Evolutionary conservation across 495 filamentous ascomycete genomes (phyloP).

Genomic region (Cercophora scortea): DNA sequence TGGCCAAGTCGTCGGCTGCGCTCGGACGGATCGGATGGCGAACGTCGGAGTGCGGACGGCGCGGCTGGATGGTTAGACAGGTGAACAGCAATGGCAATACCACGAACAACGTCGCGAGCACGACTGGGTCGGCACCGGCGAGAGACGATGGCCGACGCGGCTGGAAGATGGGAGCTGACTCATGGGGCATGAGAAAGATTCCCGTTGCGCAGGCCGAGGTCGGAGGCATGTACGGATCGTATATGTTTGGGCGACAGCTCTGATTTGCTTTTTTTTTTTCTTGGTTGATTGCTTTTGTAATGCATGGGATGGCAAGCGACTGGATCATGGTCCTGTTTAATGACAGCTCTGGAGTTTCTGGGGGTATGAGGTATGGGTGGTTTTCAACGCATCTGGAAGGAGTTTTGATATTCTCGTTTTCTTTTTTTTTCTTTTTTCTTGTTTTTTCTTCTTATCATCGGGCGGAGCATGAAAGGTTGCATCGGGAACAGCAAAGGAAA

Average conservation of each 20-base stretch:
- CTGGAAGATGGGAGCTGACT: constrained; percentile 89
- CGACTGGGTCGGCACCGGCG: too few species aligned
- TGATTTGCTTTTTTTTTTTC: constrained; percentile 14
- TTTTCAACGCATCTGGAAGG: too few species aligned
- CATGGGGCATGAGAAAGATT: constrained; percentile 84
- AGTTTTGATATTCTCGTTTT: too few species aligned
- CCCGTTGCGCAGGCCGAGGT: constrained; percentile 72
- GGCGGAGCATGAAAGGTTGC: too few species aligned
- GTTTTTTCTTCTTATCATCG: too few species aligned
- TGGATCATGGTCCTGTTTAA: too few species aligned
- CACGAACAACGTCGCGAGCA: neutral
- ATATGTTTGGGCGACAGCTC: constrained; percentile 60
- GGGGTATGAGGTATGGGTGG: too few species aligned
- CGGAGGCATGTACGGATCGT: constrained; percentile 78
- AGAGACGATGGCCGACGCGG: constrained; percentile 43
- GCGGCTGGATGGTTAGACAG: constrained; percentile 59
- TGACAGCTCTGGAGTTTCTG: too few species aligned
- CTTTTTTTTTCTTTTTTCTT: too few species aligned
- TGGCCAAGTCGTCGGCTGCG: constrained; percentile 40
- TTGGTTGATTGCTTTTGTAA: neutral
- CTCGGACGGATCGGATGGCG: constrained; percentile 54
- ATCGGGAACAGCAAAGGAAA: too few species aligned
- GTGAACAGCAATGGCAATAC: constrained; percentile 15
- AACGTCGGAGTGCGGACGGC: constrained; percentile 57
- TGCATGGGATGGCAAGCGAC: too few species aligned